Base-by-base conservation (phyloP, 1,284 basidiomycete genomes). In the Microbotryum lychnidis-dioicae region DNA sequence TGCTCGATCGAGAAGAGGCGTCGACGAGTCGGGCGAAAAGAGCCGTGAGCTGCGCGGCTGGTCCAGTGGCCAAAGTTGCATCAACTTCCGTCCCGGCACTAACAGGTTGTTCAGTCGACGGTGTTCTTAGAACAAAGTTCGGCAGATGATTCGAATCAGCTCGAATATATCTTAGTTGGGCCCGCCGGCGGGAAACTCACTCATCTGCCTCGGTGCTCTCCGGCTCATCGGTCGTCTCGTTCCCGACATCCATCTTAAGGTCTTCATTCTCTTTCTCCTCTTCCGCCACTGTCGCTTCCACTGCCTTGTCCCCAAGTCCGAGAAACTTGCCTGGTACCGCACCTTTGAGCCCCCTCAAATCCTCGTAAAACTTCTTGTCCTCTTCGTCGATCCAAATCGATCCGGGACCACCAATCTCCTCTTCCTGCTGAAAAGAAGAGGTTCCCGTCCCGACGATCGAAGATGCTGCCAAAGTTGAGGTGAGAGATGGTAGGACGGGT, bases 331-430 rank as follows among this genome's bases (percentile, higher is more conserved):
- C 85, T 0, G 96, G 96, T 0, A 97, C 90, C 62, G 91, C 87
- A 64, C 94, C 91, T 63, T 86, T 87, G 50, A 98, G 76, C 73
- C 98, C 94, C 57, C 90, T 83, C 42, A 97, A 79, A 66, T 97
- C 91, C 74, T 97, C 93, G 73, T 89, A 98, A 77, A 97, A 98
- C 55, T 86, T 81, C 48, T 88, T 82, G 73, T 97, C 92, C 76
- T 98, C 96, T 66, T 98, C 96, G 71, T 98, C 96, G 73, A 93
- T 91, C 96, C 96, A 99, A 72, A 97, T 94, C 4, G 90, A 87
- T 3, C 87, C 85, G 7, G 80, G 63, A 8, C 69, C 56, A 61
- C 72, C 61, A 70, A 72, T 59, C 68, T 65, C 67, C 6, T 62
- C 56, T 21, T 58, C 52, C 2, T 52, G 27, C 1, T 56, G 42